Conservation (phyloP, 2,329 filamentous ascomycete genomes). For the Emydomyces testavorans region DNA sequence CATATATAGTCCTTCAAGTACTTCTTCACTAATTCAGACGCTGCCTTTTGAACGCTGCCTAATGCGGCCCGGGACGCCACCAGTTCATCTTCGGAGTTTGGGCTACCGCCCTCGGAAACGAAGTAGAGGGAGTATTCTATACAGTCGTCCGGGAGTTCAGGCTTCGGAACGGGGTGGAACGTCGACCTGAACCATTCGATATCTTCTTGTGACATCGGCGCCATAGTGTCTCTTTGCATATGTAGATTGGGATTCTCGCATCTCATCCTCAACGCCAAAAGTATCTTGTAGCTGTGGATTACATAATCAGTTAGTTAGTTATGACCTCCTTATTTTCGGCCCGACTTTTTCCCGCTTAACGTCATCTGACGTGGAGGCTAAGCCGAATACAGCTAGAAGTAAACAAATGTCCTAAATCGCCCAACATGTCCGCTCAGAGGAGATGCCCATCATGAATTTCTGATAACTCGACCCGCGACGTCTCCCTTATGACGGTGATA, state of each 20-base stretch:
- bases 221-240: slow-evolving; percentile 22
- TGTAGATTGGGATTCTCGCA: not conserved
- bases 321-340: slow-evolving; percentile 15
- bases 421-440: slow-evolving; percentile 23
- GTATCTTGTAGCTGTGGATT: not conserved
- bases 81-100: slow-evolving; percentile 42
- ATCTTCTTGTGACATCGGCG: slow-evolving; percentile 42
- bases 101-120: slow-evolving; percentile 47
- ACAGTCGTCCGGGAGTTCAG: slow-evolving; percentile 63
- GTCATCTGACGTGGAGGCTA: slow-evolving; percentile 19
- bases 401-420: slow-evolving; percentile 25
- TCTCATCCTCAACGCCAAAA: slow-evolving; percentile 1
- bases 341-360: slow-evolving; percentile 8
- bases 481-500: not conserved
- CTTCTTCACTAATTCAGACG: slow-evolving; percentile 49
- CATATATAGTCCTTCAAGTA: slow-evolving; percentile 82
- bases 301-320: not conserved
- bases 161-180: slow-evolving; percentile 53
- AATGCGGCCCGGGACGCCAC: slow-evolving; percentile 46
- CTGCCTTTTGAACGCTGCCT: slow-evolving; percentile 59
- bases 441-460: slow-evolving; percentile 2
- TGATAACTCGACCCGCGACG: not conserved
- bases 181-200: slow-evolving; percentile 56
- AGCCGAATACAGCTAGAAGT: slow-evolving; percentile 29
- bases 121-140: slow-evolving; percentile 75